A percentile compares a stretch with the other conserved stretches of the same genome.
Evolutionary conservation across 257 asterid genomes (phyloP).

Genomic region (Primulina eburnea): DNA sequence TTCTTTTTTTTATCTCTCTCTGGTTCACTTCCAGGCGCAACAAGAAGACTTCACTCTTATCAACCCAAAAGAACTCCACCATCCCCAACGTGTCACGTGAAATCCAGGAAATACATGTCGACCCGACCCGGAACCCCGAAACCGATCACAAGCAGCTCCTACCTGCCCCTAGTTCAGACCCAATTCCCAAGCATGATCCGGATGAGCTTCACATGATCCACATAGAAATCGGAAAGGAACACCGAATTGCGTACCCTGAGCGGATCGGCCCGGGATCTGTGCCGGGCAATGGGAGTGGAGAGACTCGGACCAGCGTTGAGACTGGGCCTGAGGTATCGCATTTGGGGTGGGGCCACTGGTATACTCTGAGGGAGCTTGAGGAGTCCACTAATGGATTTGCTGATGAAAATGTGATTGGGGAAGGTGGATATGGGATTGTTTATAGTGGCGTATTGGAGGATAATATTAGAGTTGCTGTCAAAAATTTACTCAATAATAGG

Average conservation of each 20-base stretch:
- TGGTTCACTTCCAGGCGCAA: slow-evolving; percentile 64
- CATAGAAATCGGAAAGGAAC: slow-evolving; percentile 60
- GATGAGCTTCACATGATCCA: slow-evolving; percentile 44
- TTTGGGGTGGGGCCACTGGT: slow-evolving; percentile 99
- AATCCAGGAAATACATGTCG: slow-evolving; percentile 67
- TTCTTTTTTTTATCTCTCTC: slow-evolving; percentile 65
- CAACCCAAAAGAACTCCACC: slow-evolving; percentile 38
- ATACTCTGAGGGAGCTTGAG: slow-evolving; percentile 82
- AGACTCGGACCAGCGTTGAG: slow-evolving; percentile 41
- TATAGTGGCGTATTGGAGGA: slow-evolving; percentile 67
- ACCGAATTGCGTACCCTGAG: slow-evolving; percentile 48
- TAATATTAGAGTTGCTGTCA: slow-evolving; percentile 62
- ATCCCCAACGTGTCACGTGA: slow-evolving; percentile 71
- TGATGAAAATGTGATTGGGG: slow-evolving; percentile 88
- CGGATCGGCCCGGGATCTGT: slow-evolving; percentile 41
- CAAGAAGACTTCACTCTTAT: slow-evolving; percentile 28
- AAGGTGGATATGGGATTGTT: slow-evolving; percentile 95
- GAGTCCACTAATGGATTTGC: slow-evolving; percentile 57
- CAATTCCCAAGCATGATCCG: slow-evolving; percentile 41
- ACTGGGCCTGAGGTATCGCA: slow-evolving; percentile 82
- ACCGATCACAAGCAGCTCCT: slow-evolving; percentile 31
- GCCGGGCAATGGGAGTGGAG: slow-evolving; percentile 57
- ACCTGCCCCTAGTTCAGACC: slow-evolving; percentile 40
- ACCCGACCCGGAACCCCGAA: slow-evolving; percentile 42
- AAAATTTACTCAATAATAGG: slow-evolving; percentile 93